Base-by-base conservation (phyloP, 352 stramenopile species). In the Globisporangium cederbergense region DNA sequence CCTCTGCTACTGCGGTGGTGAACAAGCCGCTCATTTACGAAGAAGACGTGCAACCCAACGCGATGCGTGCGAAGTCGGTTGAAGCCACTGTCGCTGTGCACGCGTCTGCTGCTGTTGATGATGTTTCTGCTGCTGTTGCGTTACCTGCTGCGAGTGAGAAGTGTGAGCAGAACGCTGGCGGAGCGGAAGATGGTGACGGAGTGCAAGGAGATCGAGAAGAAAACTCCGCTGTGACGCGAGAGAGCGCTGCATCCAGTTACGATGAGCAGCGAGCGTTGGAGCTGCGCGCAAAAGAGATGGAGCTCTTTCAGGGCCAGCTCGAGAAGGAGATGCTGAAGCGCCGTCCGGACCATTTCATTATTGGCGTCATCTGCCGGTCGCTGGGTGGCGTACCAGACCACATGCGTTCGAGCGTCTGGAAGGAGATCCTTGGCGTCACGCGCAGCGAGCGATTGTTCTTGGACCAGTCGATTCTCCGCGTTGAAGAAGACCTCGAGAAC, bases 401-500 rank as follows among this genome's bases (percentile, higher is more conserved):
- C 10, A 63, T 89, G 13, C 88, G 88, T 25, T 66, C 82, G 0
- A 72, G 71, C 32, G 80, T 96, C 52, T 96, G 88, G 88, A 79
- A 93, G 63, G 88, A 91, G 53, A 68, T 96, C 9, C 60, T 95
- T 30, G 83, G 86, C 43, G 82, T 94, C 2, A 73, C 83, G 20
- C 79, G 73, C 25, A 89, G 71, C 46, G 84, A 93, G 66, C 78
- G 74, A 2, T 45, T 86, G 47, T 76, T 75, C 34, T 64, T 95
- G 51, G 83, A 91, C 65, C 77, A 91, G 52, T 86, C 74, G 52
- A 96, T 96, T 58, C 32, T 80, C 32, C 53, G 72, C 25, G 87
- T 95, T 6, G 78, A 94, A 51, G 81, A 95, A 67, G 84, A 98
- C 58, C 69, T 98, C 28, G 76, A 77, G 42, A 98, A 98, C 68